Percentiles rank a stretch among this genome's conserved stretches.
Evolutionary conservation across 2,329 filamentous ascomycete genomes (phyloP).

Genomic region (Amylocarpus encephaloides): DNA sequence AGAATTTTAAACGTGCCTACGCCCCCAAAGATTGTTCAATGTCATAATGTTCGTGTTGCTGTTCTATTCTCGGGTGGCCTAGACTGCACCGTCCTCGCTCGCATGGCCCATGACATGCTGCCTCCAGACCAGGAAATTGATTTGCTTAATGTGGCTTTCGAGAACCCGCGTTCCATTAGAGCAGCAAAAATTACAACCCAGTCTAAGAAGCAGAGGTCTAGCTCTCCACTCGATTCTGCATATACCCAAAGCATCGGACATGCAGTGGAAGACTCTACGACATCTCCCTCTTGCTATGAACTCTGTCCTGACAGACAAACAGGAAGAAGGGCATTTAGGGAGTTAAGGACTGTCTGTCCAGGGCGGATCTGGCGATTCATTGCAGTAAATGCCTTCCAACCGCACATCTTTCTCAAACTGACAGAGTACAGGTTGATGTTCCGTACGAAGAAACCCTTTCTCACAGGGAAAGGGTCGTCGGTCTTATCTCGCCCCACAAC

Average conservation of each 20-base stretch:
- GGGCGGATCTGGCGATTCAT: conserved; percentile 76
- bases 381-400: conserved; percentile 41
- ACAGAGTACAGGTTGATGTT: conserved; percentile 59
- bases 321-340: conserved; percentile 70
- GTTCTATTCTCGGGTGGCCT: conserved; percentile 91
- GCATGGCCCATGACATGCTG: conserved; percentile 71
- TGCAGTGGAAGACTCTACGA: neutral
- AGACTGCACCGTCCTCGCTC: conserved; percentile 83
- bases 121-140: conserved; percentile 67
- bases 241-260: neutral
- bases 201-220: conserved; percentile 20
- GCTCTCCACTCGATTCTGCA: neutral
- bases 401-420: conserved; percentile 11
- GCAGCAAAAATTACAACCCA: conserved; percentile 39
- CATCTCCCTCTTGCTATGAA: conserved; percentile 53
- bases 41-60: conserved; percentile 52
- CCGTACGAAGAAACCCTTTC: conserved; percentile 68
- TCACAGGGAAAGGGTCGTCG: conserved; percentile 63
- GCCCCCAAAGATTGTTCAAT: conserved; percentile 37
- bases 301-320: conserved; percentile 86
- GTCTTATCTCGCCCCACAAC: conserved; percentile 84
- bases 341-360: conserved; percentile 65
- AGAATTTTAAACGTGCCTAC: conserved; percentile 61
- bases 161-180: conserved; percentile 73
- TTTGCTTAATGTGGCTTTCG: conserved; percentile 91